These are phyloP conservation scores for Lachnellula willkommii DNA, from an alignment of 2,329 filamentous ascomycete genomes.

Conservation along the genomic window DNA sequence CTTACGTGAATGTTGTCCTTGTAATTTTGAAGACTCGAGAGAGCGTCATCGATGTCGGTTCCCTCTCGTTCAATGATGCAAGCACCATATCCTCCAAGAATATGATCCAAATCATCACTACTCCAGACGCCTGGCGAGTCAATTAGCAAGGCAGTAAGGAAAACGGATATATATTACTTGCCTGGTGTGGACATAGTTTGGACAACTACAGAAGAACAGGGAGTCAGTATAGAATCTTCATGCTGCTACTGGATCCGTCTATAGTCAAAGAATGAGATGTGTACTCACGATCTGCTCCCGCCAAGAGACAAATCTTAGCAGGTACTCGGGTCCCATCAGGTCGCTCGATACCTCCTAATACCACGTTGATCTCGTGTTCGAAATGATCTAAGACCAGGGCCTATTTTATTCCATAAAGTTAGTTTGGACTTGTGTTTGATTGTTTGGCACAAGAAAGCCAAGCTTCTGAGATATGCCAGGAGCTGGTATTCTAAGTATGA, in stretches of 20 bases:
- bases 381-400: slow-evolving; percentile 89
- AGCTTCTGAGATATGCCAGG: too few species aligned
- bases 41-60: slow-evolving; percentile 49
- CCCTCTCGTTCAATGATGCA: slow-evolving; percentile 76
- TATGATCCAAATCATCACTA: slow-evolving; percentile 77
- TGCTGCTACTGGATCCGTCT: too few species aligned
- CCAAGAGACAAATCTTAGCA: slow-evolving; percentile 69
- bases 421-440: too few species aligned
- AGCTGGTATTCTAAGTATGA: too few species aligned
- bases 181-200: too few species aligned
- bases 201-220: too few species aligned
- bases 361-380: slow-evolving; percentile 79
- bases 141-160: slow-evolving; percentile 3
- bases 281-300: slow-evolving; percentile 60
- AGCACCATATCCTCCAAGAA: slow-evolving; percentile 44
- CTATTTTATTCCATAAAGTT: too few species aligned
- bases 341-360: slow-evolving; percentile 67
- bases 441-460: too few species aligned
- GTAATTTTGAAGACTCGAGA: slow-evolving; percentile 44
- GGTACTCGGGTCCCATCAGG: slow-evolving; percentile 61
- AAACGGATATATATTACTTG: too few species aligned
- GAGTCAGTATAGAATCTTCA: too few species aligned
- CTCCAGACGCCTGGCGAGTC: slow-evolving; percentile 69
- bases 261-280: too few species aligned
- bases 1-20: slow-evolving; percentile 80